Conservation (phyloP, 345 rosid genomes). For the Populus simonii region DNA sequence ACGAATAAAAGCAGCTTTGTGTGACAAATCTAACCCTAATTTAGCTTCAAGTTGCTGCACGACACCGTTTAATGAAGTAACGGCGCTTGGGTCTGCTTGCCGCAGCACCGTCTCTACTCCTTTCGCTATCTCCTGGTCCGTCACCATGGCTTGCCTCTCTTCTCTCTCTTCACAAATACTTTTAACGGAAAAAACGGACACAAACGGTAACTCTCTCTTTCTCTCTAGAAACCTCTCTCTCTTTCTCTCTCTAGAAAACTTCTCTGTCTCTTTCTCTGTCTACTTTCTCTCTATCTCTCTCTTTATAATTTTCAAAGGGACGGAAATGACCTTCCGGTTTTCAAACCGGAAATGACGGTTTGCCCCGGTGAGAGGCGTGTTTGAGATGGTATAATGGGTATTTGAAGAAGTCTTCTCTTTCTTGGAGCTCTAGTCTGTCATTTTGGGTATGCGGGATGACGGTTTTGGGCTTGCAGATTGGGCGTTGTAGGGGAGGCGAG, state of each 20-base stretch:
- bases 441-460: neutral
- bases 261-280: conserved; percentile 2
- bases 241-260: conserved; percentile 13
- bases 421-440: neutral
- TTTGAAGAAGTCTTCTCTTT: neutral
- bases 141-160: conserved; percentile 42
- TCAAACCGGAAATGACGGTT: neutral
- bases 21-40: conserved; percentile 76
- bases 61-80: conserved; percentile 67
- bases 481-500: neutral
- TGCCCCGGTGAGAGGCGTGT: neutral
- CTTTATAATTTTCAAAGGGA: neutral
- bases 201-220: conserved; percentile 17
- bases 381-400: neutral
- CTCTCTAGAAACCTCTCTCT: conserved; percentile 12
- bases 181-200: conserved; percentile 45
- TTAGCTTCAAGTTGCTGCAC: conserved; percentile 81
- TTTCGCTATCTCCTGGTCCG: conserved; percentile 85
- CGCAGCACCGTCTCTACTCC: conserved; percentile 79
- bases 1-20: conserved; percentile 72
- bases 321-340: neutral
- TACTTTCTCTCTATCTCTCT: neutral
- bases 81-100: conserved; percentile 59
- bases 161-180: conserved; percentile 24
- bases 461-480: neutral